Percentiles rank a stretch among this genome's conserved stretches.
phyloP scores from a whole-genome alignment of 2,329 filamentous ascomycete genomes.

The Aspergillus ibericus region DNA sequence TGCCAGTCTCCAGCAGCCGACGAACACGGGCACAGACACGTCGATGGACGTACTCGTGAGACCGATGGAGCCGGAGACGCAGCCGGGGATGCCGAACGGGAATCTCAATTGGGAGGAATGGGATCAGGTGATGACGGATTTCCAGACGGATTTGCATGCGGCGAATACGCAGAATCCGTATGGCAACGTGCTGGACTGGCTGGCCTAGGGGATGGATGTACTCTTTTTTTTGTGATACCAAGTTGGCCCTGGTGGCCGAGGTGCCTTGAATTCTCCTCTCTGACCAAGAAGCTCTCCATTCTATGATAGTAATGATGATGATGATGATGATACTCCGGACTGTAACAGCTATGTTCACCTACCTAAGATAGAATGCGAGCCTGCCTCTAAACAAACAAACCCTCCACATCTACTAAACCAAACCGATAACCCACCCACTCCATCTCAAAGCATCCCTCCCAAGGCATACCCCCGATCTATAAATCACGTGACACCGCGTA shows the following conservation, averaged over 20 bases:
- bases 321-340: too few species aligned
- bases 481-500: background rate
- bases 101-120: constrained; percentile 36
- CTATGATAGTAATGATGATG: background rate
- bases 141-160: constrained; percentile 37
- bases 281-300: background rate
- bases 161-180: constrained; percentile 19
- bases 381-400: too few species aligned
- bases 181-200: constrained; percentile 31
- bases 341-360: too few species aligned
- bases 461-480: background rate
- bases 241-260: background rate
- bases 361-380: too few species aligned
- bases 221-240: background rate
- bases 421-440: too few species aligned
- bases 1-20: constrained; percentile 9
- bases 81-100: constrained; percentile 17
- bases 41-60: constrained; percentile 12
- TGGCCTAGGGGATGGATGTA: constrained; percentile 19
- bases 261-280: background rate
- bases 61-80: constrained; percentile 9
- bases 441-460: too few species aligned
- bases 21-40: constrained; percentile 8
- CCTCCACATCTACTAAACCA: too few species aligned
- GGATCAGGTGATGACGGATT: constrained; percentile 42